Conservation (phyloP, 257 asterid genomes). For the Solanum commersonii region DNA sequence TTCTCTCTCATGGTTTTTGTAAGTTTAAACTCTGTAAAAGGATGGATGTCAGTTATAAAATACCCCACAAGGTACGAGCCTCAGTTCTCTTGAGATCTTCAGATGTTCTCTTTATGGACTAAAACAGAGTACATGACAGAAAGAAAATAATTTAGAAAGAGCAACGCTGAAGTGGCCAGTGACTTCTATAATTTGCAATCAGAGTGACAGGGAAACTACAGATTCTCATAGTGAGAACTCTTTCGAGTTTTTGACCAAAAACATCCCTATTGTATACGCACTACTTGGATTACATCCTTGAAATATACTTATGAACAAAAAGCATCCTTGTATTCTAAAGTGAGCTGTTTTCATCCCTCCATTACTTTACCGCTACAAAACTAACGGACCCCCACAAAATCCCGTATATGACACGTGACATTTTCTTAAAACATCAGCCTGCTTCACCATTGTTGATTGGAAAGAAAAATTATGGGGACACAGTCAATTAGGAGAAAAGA, state of each 20-base stretch:
- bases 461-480: not conserved
- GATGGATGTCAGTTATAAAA: not conserved
- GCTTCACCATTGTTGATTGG: not conserved
- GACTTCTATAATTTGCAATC: not conserved
- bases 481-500: not conserved
- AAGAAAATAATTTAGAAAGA: not conserved
- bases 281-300: not conserved
- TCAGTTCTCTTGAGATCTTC: not conserved
- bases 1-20: not conserved
- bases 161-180: not conserved
- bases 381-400: not conserved
- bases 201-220: not conserved
- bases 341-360: not conserved
- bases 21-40: not conserved
- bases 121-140: not conserved
- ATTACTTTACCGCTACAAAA: not conserved
- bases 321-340: not conserved
- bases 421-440: not conserved
- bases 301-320: not conserved
- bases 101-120: not conserved
- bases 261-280: not conserved
- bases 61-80: not conserved
- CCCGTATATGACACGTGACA: not conserved
- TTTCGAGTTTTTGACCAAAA: not conserved
- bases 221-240: not conserved